Evolutionary conservation across 225 moss, liverwort and hornwort species (phyloP).

Genomic region (Polytrichum commune): DNA sequence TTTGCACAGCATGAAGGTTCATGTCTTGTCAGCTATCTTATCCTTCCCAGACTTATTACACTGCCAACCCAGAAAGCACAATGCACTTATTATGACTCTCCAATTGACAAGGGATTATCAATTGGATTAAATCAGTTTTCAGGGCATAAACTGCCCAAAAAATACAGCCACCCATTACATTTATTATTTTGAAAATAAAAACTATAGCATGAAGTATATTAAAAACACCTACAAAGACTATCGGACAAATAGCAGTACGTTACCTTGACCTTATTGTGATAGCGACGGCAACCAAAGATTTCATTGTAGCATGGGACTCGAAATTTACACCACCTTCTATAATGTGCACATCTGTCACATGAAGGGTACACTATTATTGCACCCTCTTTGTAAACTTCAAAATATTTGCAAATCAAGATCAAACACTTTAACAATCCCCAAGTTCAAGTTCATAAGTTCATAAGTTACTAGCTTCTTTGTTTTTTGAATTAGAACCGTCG

Average conservation of each 20-base stretch:
- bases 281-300: conserved; percentile 82
- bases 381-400: background rate
- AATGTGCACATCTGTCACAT: conserved; percentile 64
- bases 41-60: background rate
- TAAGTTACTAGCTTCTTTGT: no score
- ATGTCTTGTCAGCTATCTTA: background rate
- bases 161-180: no score
- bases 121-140: no score
- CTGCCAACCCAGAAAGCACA: background rate
- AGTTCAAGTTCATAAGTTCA: no score
- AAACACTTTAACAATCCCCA: no score
- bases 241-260: background rate
- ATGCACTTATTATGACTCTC: no score
- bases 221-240: background rate
- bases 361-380: background rate
- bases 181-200: background rate
- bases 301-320: conserved; percentile 90
- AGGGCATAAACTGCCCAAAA: no score
- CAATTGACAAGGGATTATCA: no score
- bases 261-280: conserved; percentile 89
- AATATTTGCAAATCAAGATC: no score
- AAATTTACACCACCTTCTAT: conserved; percentile 72
- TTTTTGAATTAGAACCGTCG: no score
- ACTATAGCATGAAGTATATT: background rate
- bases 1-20: conserved; percentile 27